These are phyloP conservation scores for Talaromyces sp. DNA, from an alignment of 2,329 filamentous ascomycete species.

Conservation along the genomic window DNA sequence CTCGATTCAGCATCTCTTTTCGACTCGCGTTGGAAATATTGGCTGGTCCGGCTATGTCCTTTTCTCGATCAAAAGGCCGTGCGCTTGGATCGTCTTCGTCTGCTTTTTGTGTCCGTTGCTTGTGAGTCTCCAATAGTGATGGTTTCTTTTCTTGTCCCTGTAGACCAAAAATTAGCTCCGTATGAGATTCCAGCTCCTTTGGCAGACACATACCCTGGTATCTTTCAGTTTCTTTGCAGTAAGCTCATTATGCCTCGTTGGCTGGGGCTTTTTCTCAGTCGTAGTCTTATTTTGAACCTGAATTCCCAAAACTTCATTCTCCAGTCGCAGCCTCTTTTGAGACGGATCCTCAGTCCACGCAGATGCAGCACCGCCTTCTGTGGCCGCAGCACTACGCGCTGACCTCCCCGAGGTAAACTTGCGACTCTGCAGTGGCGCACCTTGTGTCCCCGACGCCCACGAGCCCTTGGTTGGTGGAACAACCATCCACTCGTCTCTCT, in stretches of 20 bases:
- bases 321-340: slow-evolving; percentile 72
- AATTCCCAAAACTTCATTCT: slow-evolving; percentile 76
- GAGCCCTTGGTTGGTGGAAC: slow-evolving; percentile 55
- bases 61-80: slow-evolving; percentile 77
- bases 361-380: slow-evolving; percentile 40
- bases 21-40: slow-evolving; percentile 66
- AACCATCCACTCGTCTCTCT: slow-evolving; percentile 82
- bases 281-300: slow-evolving; percentile 22
- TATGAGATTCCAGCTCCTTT: background rate
- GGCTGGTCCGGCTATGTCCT: slow-evolving; percentile 74
- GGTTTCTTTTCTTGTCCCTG: slow-evolving; percentile 53
- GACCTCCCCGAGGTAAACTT: slow-evolving; percentile 71
- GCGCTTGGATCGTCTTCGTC: slow-evolving; percentile 81
- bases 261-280: slow-evolving; percentile 12
- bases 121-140: slow-evolving; percentile 59
- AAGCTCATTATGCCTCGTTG: slow-evolving; percentile 32
- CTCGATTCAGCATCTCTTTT: slow-evolving; percentile 67
- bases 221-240: slow-evolving; percentile 49
- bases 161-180: background rate
- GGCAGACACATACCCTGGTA: slow-evolving; percentile 40
- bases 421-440: slow-evolving; percentile 71
- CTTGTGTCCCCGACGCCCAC: slow-evolving; percentile 61
- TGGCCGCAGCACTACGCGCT: slow-evolving; percentile 39
- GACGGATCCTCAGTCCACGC: slow-evolving; percentile 90
- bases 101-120: slow-evolving; percentile 28